phyloP scores from a whole-genome alignment of 495 filamentous ascomycete genomes.

The Beverwykella pulmonaria region DNA sequence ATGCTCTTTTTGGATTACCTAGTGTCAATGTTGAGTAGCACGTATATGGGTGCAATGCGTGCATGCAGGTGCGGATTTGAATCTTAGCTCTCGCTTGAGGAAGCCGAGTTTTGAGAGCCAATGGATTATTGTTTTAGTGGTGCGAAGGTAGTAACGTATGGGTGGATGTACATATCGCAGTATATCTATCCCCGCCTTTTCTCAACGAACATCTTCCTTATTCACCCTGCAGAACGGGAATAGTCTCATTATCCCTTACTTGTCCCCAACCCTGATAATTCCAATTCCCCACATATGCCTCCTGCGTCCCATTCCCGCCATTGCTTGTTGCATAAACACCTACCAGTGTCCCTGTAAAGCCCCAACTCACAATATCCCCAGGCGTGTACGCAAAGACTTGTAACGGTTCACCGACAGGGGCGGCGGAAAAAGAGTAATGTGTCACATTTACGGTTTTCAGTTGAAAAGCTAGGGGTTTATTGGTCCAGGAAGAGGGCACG shows the following conservation, averaged over 20 bases:
- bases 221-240: not conserved
- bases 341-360: constrained; percentile 55
- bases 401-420: constrained; percentile 37
- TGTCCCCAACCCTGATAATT: constrained; percentile 51
- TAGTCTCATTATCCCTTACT: constrained; percentile 30
- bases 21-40: too few species aligned
- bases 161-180: too few species aligned
- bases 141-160: too few species aligned
- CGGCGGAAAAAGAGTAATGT: constrained; percentile 53
- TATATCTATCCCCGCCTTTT: too few species aligned
- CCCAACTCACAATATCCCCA: constrained; percentile 53
- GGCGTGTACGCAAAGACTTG: constrained; percentile 45
- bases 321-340: constrained; percentile 59
- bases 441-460: constrained; percentile 52
- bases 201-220: too few species aligned
- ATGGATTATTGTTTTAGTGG: too few species aligned
- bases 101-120: too few species aligned
- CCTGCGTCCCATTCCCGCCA: constrained; percentile 48
- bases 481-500: constrained; percentile 48
- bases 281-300: constrained; percentile 54
- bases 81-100: too few species aligned
- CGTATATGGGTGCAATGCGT: too few species aligned
- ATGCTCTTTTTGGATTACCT: too few species aligned
- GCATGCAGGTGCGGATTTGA: too few species aligned
- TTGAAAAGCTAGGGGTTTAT: constrained; percentile 46